A percentile compares a stretch with the other conserved stretches of the same genome.
Evolutionary conservation across 306 rosid species (phyloP).

Genomic region (peach (Prunus persica)): DNA sequence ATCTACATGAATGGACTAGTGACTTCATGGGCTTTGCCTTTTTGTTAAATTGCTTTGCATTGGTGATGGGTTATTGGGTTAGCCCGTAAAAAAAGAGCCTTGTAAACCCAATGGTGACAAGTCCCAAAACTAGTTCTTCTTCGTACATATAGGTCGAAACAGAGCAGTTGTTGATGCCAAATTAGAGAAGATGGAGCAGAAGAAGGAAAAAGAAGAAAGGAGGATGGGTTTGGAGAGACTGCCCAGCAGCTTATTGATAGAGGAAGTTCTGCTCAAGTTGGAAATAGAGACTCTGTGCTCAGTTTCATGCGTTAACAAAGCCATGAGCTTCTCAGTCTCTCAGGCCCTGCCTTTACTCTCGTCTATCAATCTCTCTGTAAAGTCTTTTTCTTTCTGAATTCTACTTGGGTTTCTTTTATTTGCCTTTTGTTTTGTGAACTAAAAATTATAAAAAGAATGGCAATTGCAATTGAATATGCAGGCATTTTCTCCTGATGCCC

Average conservation of each 20-base stretch:
- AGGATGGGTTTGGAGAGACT: slow-evolving; percentile 12
- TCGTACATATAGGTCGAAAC: not conserved
- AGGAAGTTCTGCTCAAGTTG: slow-evolving; percentile 19
- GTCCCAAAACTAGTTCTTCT: not conserved
- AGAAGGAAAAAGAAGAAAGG: not conserved
- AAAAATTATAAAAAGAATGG: not conserved
- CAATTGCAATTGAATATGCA: not conserved
- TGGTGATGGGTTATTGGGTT: not conserved
- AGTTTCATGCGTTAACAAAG: slow-evolving; percentile 25
- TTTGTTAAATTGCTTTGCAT: not conserved
- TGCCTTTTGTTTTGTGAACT: not conserved
- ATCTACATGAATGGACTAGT: no score
- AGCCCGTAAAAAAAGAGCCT: not conserved
- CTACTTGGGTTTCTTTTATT: not conserved
- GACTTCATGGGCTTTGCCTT: no score
- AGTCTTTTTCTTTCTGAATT: not conserved
- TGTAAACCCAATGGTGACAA: not conserved
- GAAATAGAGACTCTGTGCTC: slow-evolving; percentile 25
- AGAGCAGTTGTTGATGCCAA: not conserved
- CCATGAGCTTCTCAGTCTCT: slow-evolving; percentile 17
- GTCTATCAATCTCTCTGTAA: slow-evolving; percentile 25
- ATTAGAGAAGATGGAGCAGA: not conserved
- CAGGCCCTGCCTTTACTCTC: slow-evolving; percentile 16
- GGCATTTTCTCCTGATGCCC: slow-evolving; percentile 15
- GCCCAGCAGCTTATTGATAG: slow-evolving; percentile 2